Evolutionary conservation across 768 basidiomycete genomes (phyloP).

Genomic region (Lenzites betulinus): DNA sequence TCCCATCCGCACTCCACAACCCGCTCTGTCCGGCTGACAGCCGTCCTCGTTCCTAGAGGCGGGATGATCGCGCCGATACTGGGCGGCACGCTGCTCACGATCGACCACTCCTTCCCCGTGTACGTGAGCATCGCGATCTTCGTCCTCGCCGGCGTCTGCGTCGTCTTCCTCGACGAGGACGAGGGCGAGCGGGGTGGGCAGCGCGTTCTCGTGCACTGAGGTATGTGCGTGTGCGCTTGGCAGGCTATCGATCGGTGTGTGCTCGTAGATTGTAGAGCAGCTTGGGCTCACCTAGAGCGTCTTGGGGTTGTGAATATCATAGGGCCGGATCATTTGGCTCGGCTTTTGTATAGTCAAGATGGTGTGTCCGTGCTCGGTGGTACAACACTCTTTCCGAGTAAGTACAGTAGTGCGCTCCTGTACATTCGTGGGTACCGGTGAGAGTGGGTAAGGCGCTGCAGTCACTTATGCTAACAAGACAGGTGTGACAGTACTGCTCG

Average conservation of each 20-base stretch:
- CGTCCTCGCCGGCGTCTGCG: conserved; percentile 59
- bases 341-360: too few species aligned
- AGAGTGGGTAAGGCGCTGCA: too few species aligned
- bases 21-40: not conserved
- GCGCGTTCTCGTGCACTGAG: conserved; percentile 25
- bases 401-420: too few species aligned
- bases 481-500: too few species aligned
- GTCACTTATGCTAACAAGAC: too few species aligned
- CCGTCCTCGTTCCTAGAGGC: conserved; percentile 49
- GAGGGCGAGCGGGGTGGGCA: conserved; percentile 41
- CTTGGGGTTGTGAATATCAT: not conserved
- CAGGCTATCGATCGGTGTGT: not conserved
- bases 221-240: not conserved
- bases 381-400: too few species aligned
- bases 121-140: conserved; percentile 74
- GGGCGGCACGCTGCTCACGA: conserved; percentile 70
- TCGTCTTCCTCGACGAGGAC: conserved; percentile 58
- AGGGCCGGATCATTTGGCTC: too few species aligned
- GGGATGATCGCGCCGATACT: conserved; percentile 87
- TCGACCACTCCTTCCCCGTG: conserved; percentile 72
- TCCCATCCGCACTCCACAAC: conserved; percentile 15
- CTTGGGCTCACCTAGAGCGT: not conserved
- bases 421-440: too few species aligned
- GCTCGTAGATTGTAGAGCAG: not conserved
- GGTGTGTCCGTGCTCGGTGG: too few species aligned